These are phyloP conservation scores for Dactylorhiza incarnata DNA, from an alignment of 106 monocot species.

Conservation along the genomic window DNA sequence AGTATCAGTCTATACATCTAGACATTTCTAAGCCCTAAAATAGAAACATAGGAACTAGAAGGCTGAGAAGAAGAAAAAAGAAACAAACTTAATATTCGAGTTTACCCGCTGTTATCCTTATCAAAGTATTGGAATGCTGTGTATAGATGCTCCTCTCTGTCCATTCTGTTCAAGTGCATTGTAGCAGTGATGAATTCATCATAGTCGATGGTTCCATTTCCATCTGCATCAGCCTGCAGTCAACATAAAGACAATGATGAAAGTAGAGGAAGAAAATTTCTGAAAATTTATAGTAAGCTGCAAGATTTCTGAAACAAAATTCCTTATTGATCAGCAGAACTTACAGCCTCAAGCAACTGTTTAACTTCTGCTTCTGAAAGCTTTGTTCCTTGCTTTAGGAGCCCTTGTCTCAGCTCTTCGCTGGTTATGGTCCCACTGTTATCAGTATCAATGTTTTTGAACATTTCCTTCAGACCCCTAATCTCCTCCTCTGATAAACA, in stretches of 20 bases:
- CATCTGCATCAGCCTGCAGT: conserved; percentile 84
- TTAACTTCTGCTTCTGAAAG: conserved; percentile 54
- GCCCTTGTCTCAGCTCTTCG: conserved; percentile 57
- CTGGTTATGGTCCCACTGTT: conserved; percentile 78
- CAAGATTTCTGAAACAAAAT: neutral
- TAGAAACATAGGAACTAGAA: too few relatives aligned
- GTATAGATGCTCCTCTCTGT: conserved; percentile 82
- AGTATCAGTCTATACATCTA: neutral
- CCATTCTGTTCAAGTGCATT: conserved; percentile 87
- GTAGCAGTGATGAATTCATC: conserved; percentile 95
- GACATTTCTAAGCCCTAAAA: neutral
- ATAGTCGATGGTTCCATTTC: conserved; percentile 91
- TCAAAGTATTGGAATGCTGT: conserved; percentile 90
- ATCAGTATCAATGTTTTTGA: conserved; percentile 71
- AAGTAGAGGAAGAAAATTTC: neutral
- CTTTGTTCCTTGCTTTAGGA: conserved; percentile 59
- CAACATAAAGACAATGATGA: neutral
- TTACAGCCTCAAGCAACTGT: conserved; percentile 66
- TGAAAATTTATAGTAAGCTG: neutral
- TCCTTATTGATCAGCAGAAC: conserved; percentile 11
- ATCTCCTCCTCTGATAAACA: conserved; percentile 78
- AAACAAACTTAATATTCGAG: neutral
- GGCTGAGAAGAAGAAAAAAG: neutral
- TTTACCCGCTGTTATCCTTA: conserved; percentile 75
- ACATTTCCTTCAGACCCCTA: conserved; percentile 65